Evolutionary conservation across 768 basidiomycete genomes (phyloP), one percentile per base, ranked within the genome.

Genomic region (Termitomyces titanicus): DNA sequence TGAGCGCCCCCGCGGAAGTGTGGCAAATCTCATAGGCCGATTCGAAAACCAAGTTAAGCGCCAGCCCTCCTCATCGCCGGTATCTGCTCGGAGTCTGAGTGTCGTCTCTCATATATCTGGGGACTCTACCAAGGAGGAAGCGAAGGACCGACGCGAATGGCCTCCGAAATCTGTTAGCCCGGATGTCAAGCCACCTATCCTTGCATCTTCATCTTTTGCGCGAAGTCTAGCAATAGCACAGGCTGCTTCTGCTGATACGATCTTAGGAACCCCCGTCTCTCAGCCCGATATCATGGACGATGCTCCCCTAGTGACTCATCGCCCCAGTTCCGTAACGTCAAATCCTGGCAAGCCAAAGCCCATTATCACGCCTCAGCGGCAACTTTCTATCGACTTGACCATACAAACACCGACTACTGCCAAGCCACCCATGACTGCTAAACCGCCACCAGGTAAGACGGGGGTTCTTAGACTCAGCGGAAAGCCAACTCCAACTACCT

Each of bases 11-110:
- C 87, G 92, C 56, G 83, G 82, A 68, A 90, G 87, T 64, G 92
- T 94, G 46, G 92, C 92, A 60, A 94, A 92, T 67, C 86, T 94
- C 72, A 94, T 94, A 65, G 92, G 92, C 49, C 82, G 88, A 55
- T 94, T 94, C 62, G 92, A 94, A 70, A 88, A 82, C 63, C 86
- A 89, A 72, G 84, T 79, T 53, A 92, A 89, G 67, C 82, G 83
- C 47, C 79, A 82, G 62, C 71, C 83, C 4, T 61, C 73, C 10
- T 66, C 78, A 27, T 63, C 61, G 17, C 65, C 78, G 46, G 64
- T 63, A 57, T 70, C 79, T 29, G 76, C 82, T 15, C 80, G 88
- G 56, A 85, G 84, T 61, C 77, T 81, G n/a, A 89, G 85, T 61
- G 86, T 83, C 56, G 71, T 78, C 18, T 86, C 87, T 27, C 82